Conservation (phyloP, 2,329 filamentous ascomycete species). For the Colletotrichum incanum region DNA sequence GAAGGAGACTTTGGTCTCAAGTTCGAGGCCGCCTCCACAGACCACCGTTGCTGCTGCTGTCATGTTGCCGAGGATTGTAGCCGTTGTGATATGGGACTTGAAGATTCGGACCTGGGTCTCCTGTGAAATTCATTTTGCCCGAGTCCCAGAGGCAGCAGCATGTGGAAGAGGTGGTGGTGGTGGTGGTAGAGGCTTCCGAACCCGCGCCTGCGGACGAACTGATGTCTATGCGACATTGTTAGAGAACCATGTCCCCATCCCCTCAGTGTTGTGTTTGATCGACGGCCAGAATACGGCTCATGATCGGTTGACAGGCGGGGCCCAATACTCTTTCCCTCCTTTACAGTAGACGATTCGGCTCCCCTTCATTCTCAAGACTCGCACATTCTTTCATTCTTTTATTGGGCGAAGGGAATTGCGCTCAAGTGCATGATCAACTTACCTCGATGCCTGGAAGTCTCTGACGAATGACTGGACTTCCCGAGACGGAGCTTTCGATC, state of each 20-base stretch:
- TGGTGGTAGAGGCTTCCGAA: not conserved
- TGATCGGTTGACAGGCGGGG: constrained; percentile 1
- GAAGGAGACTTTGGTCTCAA: constrained; percentile 20
- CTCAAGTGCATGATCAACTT: not conserved
- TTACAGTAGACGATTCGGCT: too few relatives aligned
- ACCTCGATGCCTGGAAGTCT: constrained; percentile 26
- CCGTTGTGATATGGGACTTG: not conserved
- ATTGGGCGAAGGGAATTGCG: not conserved
- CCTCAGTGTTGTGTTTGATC: constrained; percentile 33
- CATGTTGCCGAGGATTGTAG: not conserved
- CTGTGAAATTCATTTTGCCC: constrained; percentile 3
- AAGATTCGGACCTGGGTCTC: not conserved
- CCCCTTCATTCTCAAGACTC: not conserved
- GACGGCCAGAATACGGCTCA: not conserved
- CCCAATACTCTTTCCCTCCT: not conserved
- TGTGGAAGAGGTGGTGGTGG: not conserved
- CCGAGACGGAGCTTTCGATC: constrained; percentile 32
- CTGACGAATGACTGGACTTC: constrained; percentile 17
- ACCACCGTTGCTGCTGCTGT: not conserved
- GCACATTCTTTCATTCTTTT: not conserved
- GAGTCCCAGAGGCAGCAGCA: constrained; percentile 15
- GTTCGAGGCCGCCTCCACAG: constrained; percentile 30
- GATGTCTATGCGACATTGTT: constrained; percentile 11
- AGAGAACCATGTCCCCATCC: constrained; percentile 3
- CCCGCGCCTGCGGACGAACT: constrained; percentile 19